phyloP scores from a whole-genome alignment of 306 rosid genomes.

The Rubus idaeus region DNA sequence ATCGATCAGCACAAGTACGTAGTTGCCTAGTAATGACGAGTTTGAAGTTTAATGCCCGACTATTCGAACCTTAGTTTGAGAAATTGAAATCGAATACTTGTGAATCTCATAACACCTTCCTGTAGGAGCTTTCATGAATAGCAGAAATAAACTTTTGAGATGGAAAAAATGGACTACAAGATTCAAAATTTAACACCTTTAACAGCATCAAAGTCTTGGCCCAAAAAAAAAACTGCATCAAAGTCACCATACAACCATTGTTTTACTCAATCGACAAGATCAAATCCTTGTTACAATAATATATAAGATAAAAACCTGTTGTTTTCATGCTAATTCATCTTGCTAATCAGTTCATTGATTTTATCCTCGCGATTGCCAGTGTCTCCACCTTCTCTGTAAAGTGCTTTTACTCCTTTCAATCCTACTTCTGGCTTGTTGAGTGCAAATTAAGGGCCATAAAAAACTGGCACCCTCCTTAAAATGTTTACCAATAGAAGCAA shows the following conservation, averaged over 20 bases:
- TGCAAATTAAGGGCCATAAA: constrained; percentile 73
- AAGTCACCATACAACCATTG: constrained; percentile 6
- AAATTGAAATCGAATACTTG: no score
- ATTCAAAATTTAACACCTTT: constrained; percentile 6
- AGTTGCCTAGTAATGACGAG: no score
- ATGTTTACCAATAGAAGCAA: constrained; percentile 69
- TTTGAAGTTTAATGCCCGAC: no score
- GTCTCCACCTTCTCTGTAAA: constrained; percentile 74
- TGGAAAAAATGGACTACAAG: not conserved
- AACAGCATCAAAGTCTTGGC: no score
- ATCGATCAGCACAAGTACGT: no score
- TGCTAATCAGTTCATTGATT: constrained; percentile 66
- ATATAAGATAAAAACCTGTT: not conserved
- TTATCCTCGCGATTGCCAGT: constrained; percentile 73
- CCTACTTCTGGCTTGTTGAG: no score
- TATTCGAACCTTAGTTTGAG: no score
- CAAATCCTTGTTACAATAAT: constrained; percentile 7
- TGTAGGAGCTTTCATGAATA: not conserved
- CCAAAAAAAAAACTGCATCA: no score
- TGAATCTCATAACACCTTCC: no score
- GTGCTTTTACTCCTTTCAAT: constrained; percentile 58
- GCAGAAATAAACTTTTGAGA: not conserved
- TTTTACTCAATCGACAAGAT: not conserved
- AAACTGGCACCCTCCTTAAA: constrained; percentile 67
- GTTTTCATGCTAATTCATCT: constrained; percentile 61